phyloP scores from a whole-genome alignment of 805 yeast genomes.

The Barnettozyma californica region DNA sequence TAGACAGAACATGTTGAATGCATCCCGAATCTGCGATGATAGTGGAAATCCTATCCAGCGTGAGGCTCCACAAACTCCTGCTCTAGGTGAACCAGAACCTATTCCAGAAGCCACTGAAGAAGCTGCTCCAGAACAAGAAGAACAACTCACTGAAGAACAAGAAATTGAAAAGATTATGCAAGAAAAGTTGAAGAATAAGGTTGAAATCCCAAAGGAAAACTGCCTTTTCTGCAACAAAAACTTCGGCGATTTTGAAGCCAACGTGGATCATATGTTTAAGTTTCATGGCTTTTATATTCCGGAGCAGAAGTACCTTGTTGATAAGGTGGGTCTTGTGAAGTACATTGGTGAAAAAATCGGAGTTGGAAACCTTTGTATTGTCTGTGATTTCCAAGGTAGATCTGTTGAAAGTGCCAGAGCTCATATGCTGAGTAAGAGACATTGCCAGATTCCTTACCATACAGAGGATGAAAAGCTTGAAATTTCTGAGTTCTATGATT shows the following conservation, averaged over 20 bases:
- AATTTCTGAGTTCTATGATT: constrained; percentile 87
- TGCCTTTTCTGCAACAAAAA: constrained; percentile 52
- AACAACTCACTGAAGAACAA: constrained; percentile 33
- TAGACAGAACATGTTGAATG: constrained; percentile 32
- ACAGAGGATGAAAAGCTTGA: constrained; percentile 78
- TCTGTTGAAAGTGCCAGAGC: constrained; percentile 82
- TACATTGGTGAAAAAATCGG: constrained; percentile 90
- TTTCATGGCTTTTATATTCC: constrained; percentile 86
- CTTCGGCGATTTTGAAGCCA: constrained; percentile 42
- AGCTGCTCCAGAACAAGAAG: constrained; percentile 17
- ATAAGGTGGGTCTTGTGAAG: constrained; percentile 64
- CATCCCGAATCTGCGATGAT: constrained; percentile 14
- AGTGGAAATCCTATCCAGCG: constrained; percentile 4
- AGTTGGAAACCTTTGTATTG: constrained; percentile 83
- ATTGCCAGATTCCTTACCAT: constrained; percentile 88
- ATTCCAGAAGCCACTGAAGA: constrained; percentile 6
- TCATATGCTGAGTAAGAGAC: constrained; percentile 85
- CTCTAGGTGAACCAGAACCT: background rate
- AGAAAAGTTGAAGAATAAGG: constrained; percentile 34
- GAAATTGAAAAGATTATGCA: constrained; percentile 32
- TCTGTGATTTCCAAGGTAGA: constrained; percentile 81
- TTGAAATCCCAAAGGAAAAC: constrained; percentile 42
- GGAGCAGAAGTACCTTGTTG: constrained; percentile 65
- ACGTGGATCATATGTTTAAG: constrained; percentile 69
- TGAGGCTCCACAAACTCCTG: background rate